A percentile compares a stretch with the other conserved stretches of the same genome.
These are phyloP conservation scores for Fraxinus greggii DNA, from an alignment of 305 asterid species.

Conservation along the genomic window DNA sequence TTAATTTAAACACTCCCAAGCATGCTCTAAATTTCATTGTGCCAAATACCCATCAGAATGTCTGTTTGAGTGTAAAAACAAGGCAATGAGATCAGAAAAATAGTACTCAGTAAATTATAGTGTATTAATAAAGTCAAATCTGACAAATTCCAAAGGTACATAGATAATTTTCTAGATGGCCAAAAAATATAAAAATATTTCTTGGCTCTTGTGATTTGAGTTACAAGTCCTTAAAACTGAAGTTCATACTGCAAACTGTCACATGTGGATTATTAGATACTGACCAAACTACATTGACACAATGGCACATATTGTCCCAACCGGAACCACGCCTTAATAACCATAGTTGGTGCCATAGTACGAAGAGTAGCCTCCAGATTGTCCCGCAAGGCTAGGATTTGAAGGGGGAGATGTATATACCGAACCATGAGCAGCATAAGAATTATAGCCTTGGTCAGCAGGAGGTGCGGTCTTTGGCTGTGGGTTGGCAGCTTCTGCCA, in stretches of 20 bases:
- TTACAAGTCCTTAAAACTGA: not conserved
- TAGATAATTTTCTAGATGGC: not conserved
- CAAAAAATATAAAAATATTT: not conserved
- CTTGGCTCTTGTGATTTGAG: not conserved
- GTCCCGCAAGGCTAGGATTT: constrained; percentile 53
- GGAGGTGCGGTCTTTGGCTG: constrained; percentile 54
- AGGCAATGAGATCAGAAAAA: not conserved
- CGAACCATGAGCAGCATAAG: constrained; percentile 52
- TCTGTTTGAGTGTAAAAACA: not conserved
- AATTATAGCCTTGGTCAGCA: constrained; percentile 58
- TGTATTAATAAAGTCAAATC: not conserved
- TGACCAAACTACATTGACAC: not conserved
- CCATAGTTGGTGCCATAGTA: constrained; percentile 74
- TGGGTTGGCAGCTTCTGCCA: constrained; percentile 67
- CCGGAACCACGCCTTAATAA: constrained; percentile 35
- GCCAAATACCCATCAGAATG: not conserved
- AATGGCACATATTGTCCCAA: not conserved
- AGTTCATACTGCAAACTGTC: not conserved
- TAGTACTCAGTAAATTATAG: not conserved
- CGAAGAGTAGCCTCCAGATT: constrained; percentile 70
- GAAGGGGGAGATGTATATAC: constrained; percentile 59
- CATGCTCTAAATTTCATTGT: not conserved
- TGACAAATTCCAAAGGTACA: not conserved
- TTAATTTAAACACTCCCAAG: not conserved
- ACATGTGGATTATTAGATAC: not conserved